Evolutionary conservation across 2,329 filamentous ascomycete genomes (phyloP), one percentile per base, ranked within the genome.

Genomic region (Aspergillus fructus): DNA sequence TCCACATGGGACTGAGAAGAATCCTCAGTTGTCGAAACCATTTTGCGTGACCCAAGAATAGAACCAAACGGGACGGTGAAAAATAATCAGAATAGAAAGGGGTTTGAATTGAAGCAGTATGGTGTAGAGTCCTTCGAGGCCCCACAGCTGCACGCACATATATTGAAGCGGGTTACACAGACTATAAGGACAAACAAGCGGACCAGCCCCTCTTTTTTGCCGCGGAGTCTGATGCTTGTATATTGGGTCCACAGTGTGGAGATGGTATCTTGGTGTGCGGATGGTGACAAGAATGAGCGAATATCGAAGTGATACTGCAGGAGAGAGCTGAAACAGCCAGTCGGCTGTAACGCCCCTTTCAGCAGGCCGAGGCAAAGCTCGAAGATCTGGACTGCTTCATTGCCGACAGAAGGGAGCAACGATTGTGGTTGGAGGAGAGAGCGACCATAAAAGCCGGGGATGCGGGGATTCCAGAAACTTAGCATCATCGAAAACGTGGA

Each of bases 281-380:
- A 47, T 37, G 9, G 42, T 37, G 24, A 59, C 33, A 33, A 19
- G 33, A 27, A 50, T 46, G 37, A 37, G 49, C 24, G 51, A 49
- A 42, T 19, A 48, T 24, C 21, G 49, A 33, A 53, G 55, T 57
- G 55, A 54, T 45, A 51, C 58, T 60, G 62, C 9, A 56, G 60
- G 59, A 59, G 56, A 42, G 8, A 58, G n/a, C 11, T 15, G 8
- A 52, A 49, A 57, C 41, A 50, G 59, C 57, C 34, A 59, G 56
- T 59, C 55, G 58, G 59, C 40, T 33, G n/a, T 59, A 34, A 30
- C 57, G 34, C 55, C 55, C 19, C 15, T 52, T 53, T 55, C 27
- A 63, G 64, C 62, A 61, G 66, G 59, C 69, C 69, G 69, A 71
- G 69, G 69, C 61, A 63, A 37, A 48, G 57, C 56, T 51, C 45